Conservation (phyloP, 2,329 filamentous ascomycete species). For the Teratosphaeria destructans region DNA sequence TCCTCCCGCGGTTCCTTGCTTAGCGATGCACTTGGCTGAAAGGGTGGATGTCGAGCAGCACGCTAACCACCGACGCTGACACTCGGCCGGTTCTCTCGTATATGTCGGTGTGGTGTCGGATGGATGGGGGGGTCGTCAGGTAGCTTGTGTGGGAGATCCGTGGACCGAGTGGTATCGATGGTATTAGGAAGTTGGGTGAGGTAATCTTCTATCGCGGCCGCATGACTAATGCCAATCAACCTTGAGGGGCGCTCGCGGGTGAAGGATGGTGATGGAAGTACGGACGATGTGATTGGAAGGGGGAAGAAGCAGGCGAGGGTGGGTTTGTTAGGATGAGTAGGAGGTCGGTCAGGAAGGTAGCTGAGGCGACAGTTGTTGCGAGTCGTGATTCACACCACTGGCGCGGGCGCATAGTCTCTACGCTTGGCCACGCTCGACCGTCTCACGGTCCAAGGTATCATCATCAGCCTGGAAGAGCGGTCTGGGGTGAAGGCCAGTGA, state of each 20-base stretch:
- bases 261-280: not conserved
- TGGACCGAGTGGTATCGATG: no score
- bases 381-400: not conserved
- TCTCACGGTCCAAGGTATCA: not conserved
- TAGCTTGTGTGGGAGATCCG: no score
- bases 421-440: not conserved
- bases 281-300: not conserved
- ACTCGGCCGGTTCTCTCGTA: no score
- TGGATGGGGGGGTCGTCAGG: not conserved
- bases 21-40: not conserved
- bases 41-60: not conserved
- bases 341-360: not conserved
- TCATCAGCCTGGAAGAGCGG: not conserved
- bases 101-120: not conserved
- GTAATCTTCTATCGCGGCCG: not conserved
- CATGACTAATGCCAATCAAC: not conserved
- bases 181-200: no score
- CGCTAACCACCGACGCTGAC: not conserved
- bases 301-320: not conserved
- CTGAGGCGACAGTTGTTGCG: not conserved
- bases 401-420: not conserved
- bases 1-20: not conserved
- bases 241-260: not conserved
- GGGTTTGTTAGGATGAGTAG: not conserved
- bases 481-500: not conserved